Evolutionary conservation across 108 stramenopile species (phyloP).

Genomic region (Fistulifera solaris): DNA sequence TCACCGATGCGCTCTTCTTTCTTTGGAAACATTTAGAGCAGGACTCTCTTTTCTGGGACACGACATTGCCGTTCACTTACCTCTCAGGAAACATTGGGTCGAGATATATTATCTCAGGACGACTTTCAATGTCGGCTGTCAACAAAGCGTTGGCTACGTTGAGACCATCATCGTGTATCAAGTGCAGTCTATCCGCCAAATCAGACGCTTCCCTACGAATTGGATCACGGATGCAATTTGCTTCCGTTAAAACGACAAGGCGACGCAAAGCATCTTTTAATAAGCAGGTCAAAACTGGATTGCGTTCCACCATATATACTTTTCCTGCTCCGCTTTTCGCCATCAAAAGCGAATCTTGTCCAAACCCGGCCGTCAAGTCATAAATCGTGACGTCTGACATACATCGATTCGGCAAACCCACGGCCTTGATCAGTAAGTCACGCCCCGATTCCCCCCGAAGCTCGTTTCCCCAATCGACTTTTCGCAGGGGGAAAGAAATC

Average conservation of each 20-base stretch:
- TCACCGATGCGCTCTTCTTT: constrained; percentile 61
- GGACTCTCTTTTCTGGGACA: too few relatives aligned
- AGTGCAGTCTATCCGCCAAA: constrained; percentile 10
- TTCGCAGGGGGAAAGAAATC: not conserved
- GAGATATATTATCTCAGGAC: constrained; percentile 62
- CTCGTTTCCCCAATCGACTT: not conserved
- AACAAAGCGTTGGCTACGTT: not conserved
- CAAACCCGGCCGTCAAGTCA: constrained; percentile 84
- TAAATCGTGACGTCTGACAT: constrained; percentile 13
- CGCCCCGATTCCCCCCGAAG: not conserved
- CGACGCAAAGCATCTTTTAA: constrained; percentile 63
- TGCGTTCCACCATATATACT: constrained; percentile 60
- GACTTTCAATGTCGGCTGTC: not conserved
- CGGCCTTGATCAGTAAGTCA: not conserved
- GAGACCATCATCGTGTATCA: constrained; percentile 29
- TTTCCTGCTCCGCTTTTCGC: constrained; percentile 22
- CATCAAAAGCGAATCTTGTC: constrained; percentile 61
- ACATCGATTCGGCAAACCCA: not conserved
- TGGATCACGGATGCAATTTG: not conserved
- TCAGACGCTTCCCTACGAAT: not conserved
- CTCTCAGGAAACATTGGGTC: constrained; percentile 80
- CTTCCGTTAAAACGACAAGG: constrained; percentile 19
- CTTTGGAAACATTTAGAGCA: constrained; percentile 16
- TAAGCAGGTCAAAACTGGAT: constrained; percentile 59
- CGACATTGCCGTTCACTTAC: too few relatives aligned